Percentiles rank a stretch among this genome's conserved stretches.
Conservation (phyloP, 768 basidiomycete genomes). For the Nidularia pulvinata region DNA sequence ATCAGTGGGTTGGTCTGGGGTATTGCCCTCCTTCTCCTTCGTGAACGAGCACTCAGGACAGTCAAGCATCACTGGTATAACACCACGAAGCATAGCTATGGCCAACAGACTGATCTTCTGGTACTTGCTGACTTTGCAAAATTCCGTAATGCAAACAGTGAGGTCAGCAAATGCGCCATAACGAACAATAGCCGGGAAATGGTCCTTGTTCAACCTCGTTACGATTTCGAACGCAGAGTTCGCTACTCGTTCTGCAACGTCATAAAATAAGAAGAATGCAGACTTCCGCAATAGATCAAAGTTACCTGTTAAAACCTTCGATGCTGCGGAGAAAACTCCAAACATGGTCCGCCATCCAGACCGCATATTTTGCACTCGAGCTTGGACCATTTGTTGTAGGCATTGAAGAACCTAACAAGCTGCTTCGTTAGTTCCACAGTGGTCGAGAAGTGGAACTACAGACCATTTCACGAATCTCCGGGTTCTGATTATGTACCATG, state of each 20-base stretch:
- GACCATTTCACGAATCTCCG: constrained; percentile 96
- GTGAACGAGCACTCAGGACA: constrained; percentile 64
- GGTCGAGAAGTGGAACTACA: constrained; percentile 1
- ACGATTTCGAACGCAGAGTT: constrained; percentile 97
- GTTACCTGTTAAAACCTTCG: constrained; percentile 84
- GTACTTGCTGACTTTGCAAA: constrained; percentile 99
- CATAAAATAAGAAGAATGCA: not conserved
- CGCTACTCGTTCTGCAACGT: constrained; percentile 77
- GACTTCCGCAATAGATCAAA: not conserved
- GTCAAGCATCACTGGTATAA: constrained; percentile 90
- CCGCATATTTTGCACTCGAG: constrained; percentile 90
- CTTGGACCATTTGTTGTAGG: constrained; percentile 98
- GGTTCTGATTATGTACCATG: constrained; percentile 95
- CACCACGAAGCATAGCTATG: constrained; percentile 93
- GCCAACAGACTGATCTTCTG: constrained; percentile 97
- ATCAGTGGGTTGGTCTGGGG: constrained; percentile 42
- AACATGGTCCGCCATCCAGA: constrained; percentile 99
- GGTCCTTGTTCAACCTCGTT: constrained; percentile 85
- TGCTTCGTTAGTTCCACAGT: not conserved
- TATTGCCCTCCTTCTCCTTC: constrained; percentile 12
- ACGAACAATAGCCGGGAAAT: constrained; percentile 89
- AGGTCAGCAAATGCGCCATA: constrained; percentile 96
- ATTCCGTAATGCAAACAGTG: constrained; percentile 97
- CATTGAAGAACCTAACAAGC: constrained; percentile 86
- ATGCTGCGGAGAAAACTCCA: constrained; percentile 96